These are phyloP conservation scores for Lachnellula arida DNA, from an alignment of 2,329 filamentous ascomycete genomes.

Conservation along the genomic window DNA sequence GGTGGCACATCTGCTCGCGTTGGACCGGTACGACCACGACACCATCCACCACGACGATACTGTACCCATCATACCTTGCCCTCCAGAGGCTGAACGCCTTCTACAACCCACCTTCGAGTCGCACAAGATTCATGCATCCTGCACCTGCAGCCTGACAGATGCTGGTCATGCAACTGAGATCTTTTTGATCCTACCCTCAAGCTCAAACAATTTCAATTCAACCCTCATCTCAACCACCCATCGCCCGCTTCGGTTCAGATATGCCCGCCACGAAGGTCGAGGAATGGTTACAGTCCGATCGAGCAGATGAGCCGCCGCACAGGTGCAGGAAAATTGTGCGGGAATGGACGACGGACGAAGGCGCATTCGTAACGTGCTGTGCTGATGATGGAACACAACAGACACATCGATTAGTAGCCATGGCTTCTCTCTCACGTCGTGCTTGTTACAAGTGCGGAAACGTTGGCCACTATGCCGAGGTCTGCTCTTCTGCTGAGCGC, in stretches of 20 bases:
- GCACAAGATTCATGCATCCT: conserved; percentile 31
- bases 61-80: background rate
- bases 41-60: background rate
- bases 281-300: conserved; percentile 29
- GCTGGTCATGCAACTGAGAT: conserved; percentile 29
- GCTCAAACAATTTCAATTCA: conserved; percentile 15
- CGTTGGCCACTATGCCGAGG: conserved; percentile 77
- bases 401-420: conserved; percentile 38
- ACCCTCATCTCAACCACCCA: conserved; percentile 11
- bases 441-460: conserved; percentile 73
- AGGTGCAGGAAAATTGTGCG: conserved; percentile 31
- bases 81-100: background rate
- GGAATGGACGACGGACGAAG: conserved; percentile 30
- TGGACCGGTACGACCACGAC: conserved; percentile 1
- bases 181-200: conserved; percentile 18
- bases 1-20: conserved; percentile 20
- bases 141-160: conserved; percentile 31
- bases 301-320: conserved; percentile 30
- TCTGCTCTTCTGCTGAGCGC: conserved; percentile 95
- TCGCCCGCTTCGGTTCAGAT: too few species aligned
- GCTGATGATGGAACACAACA: conserved; percentile 35
- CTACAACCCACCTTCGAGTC: conserved; percentile 14
- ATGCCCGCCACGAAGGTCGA: conserved; percentile 32
- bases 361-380: conserved; percentile 33
- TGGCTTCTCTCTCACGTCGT: conserved; percentile 78